Evolutionary conservation across 2,329 filamentous ascomycete genomes (phyloP), one percentile per base, ranked within the genome.

Genomic region (Cladophialophora bantiana): DNA sequence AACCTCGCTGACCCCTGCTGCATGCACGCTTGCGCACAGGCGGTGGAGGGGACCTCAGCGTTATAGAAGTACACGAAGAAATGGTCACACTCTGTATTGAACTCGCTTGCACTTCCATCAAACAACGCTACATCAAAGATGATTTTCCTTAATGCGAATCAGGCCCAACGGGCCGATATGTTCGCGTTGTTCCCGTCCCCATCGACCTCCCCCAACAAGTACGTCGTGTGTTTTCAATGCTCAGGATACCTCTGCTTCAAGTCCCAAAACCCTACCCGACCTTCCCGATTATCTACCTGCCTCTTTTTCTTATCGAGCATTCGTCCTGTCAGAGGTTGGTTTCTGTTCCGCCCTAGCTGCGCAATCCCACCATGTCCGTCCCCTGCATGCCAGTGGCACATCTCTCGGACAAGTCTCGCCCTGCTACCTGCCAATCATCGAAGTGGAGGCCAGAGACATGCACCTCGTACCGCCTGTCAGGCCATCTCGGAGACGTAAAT

Each of bases 311-410:
- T 61, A 61, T 61, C 59, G 40, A 48, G 7, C 9, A 50, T 12
- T 35, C 45, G 20, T 40, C 59, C 59, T 60, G 42, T 61, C 31
- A 52, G 36, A 53, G 59, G 18, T 61, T 61, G 59, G 38, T n/a
- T 18, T 26, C 18, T 40, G 13, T 54, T 32, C 57, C 12, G 34
- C 45, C n/a, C 15, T 9, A 32, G 48, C 40, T 52, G 45, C 42
- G 34, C 59, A 61, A 61, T 52, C 59, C 34, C 48, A 54, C 45
- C 34, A 34, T 35, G 45, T 53, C 59, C 42, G n/a, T 38, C 59
- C 40, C 18, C 45, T 20, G n/a, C 59, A 38, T 52, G 3, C 34
- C 9, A 34, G 59, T 52, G 48, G 48, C 35, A 53, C 48, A 53
- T 40, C 45, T 36, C 42, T 20, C 59, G 59, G 45, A 31, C 26